Base-by-base conservation (phyloP, 106 monocot genomes). In the Dioscorea alata region DNA sequence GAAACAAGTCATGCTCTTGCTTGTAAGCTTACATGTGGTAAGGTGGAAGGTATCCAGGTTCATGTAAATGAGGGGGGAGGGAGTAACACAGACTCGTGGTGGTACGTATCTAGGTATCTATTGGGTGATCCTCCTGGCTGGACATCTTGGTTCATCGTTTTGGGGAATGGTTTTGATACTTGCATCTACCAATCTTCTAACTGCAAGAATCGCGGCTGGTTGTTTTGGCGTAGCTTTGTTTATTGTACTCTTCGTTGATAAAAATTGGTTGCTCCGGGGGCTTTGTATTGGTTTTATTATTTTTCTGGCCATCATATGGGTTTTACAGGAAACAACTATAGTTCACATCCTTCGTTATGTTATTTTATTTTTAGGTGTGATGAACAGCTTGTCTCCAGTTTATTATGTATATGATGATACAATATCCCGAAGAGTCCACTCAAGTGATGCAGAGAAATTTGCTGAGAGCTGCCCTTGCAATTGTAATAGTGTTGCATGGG, bases 101-200 rank as follows among this genome's bases (percentile, higher is more conserved):
- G 95, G 95, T 53, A 84, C n/a, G n/a, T n/a, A n/a, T n/a, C n/a
- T n/a, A n/a, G n/a, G n/a, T n/a, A n/a, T 95, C 31, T 95, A 95
- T 62, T 95, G 95, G 88, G 35, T 95, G 53, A 95, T 95, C 71
- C 82, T 95, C 32, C 95, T 91, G 61, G 95, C 95, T 80, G 95
- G 95, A 86, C 91, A 50, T 97, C 74, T 72, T 91, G n/a, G n/a
- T n/a, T n/a, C n/a, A n/a, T n/a, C n/a, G n/a, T n/a, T n/a, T n/a
- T n/a, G n/a, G n/a, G n/a, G n/a, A n/a, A n/a, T n/a, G n/a, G n/a
- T n/a, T n/a, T n/a, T n/a, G n/a, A n/a, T n/a, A n/a, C n/a, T n/a
- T n/a, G n/a, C n/a, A n/a, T n/a, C n/a, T n/a, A n/a, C n/a, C n/a
- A n/a, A n/a, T n/a, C n/a, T n/a, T n/a, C n/a, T n/a, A n/a, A n/a